These are phyloP conservation scores for Deinandra increscens DNA, from an alignment of 129 eudicot genomes.

Conservation along the genomic window DNA sequence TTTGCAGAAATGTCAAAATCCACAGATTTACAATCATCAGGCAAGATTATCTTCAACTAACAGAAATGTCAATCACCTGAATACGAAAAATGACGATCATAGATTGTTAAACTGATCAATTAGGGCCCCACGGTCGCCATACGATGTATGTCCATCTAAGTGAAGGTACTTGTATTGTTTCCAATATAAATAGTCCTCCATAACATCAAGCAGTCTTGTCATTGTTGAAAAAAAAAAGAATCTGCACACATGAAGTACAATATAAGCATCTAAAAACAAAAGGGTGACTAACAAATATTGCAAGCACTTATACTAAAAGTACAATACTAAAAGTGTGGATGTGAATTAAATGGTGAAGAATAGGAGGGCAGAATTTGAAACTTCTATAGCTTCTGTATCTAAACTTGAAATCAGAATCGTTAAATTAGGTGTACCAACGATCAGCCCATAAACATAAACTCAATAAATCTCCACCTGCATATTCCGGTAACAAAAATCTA, in stretches of 20 bases:
- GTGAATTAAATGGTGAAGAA: no score
- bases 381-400: no score
- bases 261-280: constrained; percentile 21
- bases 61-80: constrained; percentile 55
- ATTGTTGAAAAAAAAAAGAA: constrained; percentile 96
- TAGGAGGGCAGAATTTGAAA: no score
- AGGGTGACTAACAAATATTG: background rate
- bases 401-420: no score
- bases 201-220: constrained; percentile 98
- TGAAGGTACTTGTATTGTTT: constrained; percentile 93
- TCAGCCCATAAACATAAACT: no score
- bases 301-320: constrained; percentile 6
- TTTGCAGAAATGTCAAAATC: no score
- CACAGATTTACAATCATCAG: no score
- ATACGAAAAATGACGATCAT: constrained; percentile 85
- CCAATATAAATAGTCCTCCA: constrained; percentile 96
- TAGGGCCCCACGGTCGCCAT: constrained; percentile 90
- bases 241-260: constrained; percentile 46
- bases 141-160: constrained; percentile 94
- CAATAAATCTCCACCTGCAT: no score
- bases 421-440: no score
- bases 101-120: constrained; percentile 80
- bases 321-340: no score
- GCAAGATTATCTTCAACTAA: background rate
- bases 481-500: no score